Conservation (phyloP, 2,329 filamentous ascomycete genomes). For the Epicoccum sorghinum region DNA sequence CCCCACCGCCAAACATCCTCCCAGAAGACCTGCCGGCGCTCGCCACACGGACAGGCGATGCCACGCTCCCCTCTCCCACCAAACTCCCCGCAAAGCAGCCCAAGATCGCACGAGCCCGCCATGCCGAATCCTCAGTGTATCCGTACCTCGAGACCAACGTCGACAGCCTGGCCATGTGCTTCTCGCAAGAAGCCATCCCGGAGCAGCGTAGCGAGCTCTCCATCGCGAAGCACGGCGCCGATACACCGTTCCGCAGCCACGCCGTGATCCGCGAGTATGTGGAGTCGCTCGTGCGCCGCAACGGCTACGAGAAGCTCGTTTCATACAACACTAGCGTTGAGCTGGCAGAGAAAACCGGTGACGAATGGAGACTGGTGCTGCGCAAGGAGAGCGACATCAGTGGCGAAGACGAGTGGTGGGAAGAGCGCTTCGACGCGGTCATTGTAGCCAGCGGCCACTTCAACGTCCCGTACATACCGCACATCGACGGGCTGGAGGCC, state of each 20-base stretch:
- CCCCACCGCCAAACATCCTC: slow-evolving; percentile 27
- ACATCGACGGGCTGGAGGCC: slow-evolving; percentile 56
- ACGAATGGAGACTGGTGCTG: slow-evolving; percentile 58
- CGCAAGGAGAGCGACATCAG: slow-evolving; percentile 43
- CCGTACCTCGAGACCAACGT: slow-evolving; percentile 71
- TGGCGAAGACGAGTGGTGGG: slow-evolving; percentile 65
- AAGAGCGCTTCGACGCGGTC: slow-evolving; percentile 66
- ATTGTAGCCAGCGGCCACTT: slow-evolving; percentile 67
- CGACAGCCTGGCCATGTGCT: slow-evolving; percentile 64
- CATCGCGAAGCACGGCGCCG: slow-evolving; percentile 57
- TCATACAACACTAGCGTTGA: slow-evolving; percentile 68
- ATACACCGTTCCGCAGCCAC: slow-evolving; percentile 69
- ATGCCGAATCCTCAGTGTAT: slow-evolving; percentile 55
- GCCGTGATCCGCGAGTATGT: slow-evolving; percentile 63
- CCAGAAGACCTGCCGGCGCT: slow-evolving; percentile 27
- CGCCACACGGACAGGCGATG: slow-evolving; percentile 28
- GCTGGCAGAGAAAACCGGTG: slow-evolving; percentile 58
- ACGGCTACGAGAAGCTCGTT: slow-evolving; percentile 60
- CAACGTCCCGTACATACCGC: slow-evolving; percentile 62
- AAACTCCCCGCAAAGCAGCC: slow-evolving; percentile 27
- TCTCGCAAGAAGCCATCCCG: slow-evolving; percentile 62
- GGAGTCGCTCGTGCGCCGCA: slow-evolving; percentile 57
- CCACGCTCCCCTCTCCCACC: slow-evolving; percentile 22
- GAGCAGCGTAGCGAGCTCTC: slow-evolving; percentile 50
- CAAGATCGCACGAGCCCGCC: slow-evolving; percentile 22